These are phyloP conservation scores for Xerocomus minutiporus DNA, from an alignment of 1,284 basidiomycete genomes.

Conservation along the genomic window DNA sequence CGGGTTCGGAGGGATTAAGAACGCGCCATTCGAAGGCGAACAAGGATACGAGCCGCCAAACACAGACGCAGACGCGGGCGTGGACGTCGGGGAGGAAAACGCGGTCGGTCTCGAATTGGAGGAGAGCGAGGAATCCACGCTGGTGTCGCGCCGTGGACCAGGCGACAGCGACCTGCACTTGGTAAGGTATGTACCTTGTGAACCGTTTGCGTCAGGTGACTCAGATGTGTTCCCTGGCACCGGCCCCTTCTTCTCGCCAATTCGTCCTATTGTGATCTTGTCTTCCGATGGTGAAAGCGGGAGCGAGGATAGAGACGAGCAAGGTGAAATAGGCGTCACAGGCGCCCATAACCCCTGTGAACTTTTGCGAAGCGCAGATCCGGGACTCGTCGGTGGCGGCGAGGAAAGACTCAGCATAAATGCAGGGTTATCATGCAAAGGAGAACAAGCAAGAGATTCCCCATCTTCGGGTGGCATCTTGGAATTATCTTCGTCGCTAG, in stretches of 20 bases:
- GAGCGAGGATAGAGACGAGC: slow-evolving; percentile 19
- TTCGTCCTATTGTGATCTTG: slow-evolving; percentile 1
- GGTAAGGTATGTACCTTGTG: not conserved
- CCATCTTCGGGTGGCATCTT: not conserved
- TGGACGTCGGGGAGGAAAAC: slow-evolving; percentile 10
- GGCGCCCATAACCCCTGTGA: slow-evolving; percentile 32
- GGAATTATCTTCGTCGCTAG: slow-evolving; percentile 4
- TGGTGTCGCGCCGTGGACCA: slow-evolving; percentile 1
- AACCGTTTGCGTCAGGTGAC: not conserved
- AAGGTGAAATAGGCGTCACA: slow-evolving; percentile 19
- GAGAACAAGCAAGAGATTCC: not conserved
- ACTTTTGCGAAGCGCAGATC: slow-evolving; percentile 18
- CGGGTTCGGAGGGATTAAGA: slow-evolving; percentile 5
- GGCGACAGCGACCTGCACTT: slow-evolving; percentile 22
- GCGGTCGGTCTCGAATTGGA: slow-evolving; percentile 8
- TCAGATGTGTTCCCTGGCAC: not conserved
- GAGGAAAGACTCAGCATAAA: slow-evolving; percentile 8
- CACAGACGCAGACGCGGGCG: slow-evolving; percentile 6
- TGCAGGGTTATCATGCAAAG: slow-evolving; percentile 4
- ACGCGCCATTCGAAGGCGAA: slow-evolving; percentile 8
- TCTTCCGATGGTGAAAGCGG: slow-evolving; percentile 19
- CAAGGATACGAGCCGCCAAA: slow-evolving; percentile 11
- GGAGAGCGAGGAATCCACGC: slow-evolving; percentile 6
- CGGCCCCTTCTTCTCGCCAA: slow-evolving; percentile 1
- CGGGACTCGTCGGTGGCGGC: slow-evolving; percentile 12